Evolutionary conservation across 768 basidiomycete genomes (phyloP), one percentile per base, ranked within the genome.

Genomic region (Ramaria rubella): DNA sequence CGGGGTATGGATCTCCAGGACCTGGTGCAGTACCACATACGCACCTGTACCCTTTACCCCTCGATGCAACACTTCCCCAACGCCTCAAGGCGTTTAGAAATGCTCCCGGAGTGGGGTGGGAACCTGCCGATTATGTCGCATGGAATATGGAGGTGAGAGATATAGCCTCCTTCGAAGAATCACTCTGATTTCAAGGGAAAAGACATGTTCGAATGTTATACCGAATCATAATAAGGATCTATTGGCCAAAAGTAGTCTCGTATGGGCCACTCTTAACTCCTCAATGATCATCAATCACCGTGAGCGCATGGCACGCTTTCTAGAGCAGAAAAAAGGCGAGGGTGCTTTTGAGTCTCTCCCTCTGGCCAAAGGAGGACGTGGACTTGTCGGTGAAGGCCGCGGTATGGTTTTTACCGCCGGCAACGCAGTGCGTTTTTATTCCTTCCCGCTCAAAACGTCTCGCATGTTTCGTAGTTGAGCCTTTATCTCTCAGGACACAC

Each of bases 341-440:
- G 60, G 60, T 2, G 53, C 48, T 23, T 61, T 61, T 48, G 60
- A 60, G 14, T 21, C 29, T 14, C 30, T 50, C 17, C 59, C 50
- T 36, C 26, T 60, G 11, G 30, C 30, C 19, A 14, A 0, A 31
- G 57, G 42, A 23, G 53, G 42, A 7, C 19, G 49, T 5, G 34
- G 57, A 2, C 36, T 46, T 26, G 49, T 38, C 34, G 57, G 60
- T 36, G 12, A 63, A 38, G 58, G 57, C 8, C 49, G 72, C 31
- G 72, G 73, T 1, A 67, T 76, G 27, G 72, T 76, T 15, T 70
- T 73, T 62, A 73, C 74, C 8, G 75, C 73, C 19, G 74, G 74
- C 4, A 74, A 75, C 61, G 72, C 72, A 27, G 52, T 54, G 30
- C 15, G 42, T 36, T 19, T 9, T 23, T 48, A 4, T 9, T 48